Conservation (phyloP, 306 rosid species). For the Prunus armeniaca region DNA sequence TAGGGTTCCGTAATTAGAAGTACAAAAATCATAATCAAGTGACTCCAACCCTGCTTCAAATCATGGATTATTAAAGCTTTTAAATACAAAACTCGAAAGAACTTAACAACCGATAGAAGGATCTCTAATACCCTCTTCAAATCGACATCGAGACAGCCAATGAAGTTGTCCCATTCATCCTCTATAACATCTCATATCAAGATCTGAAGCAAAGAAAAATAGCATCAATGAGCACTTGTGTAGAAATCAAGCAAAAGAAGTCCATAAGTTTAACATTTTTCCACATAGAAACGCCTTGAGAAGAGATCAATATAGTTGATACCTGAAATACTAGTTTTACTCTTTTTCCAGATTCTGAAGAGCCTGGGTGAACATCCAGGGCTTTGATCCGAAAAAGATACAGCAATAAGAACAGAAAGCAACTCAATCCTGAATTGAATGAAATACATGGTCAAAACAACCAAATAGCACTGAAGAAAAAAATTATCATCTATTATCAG, state of each 20-base stretch:
- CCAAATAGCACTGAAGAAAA: slow-evolving; percentile 7
- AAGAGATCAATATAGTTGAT: slow-evolving; percentile 15
- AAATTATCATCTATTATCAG: slow-evolving; percentile 11
- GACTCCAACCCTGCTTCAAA: neutral
- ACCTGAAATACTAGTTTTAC: slow-evolving; percentile 33
- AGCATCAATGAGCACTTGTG: slow-evolving; percentile 19
- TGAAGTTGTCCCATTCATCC: slow-evolving; percentile 27
- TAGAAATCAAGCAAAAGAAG: neutral
- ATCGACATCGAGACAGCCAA: slow-evolving; percentile 21
- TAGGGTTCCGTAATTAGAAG: neutral
- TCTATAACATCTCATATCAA: slow-evolving; percentile 21
- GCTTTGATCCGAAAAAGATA: slow-evolving; percentile 44
- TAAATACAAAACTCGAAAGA: neutral
- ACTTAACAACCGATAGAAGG: neutral
- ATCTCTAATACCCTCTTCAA: slow-evolving; percentile 24
- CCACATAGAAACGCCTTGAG: neutral
- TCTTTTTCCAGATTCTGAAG: slow-evolving; percentile 26
- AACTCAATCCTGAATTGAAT: slow-evolving; percentile 41
- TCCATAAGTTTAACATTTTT: neutral
- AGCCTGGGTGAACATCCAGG: slow-evolving; percentile 35
- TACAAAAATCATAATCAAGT: neutral
- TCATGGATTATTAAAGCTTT: neutral
- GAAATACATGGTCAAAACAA: slow-evolving; percentile 40
- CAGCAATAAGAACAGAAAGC: slow-evolving; percentile 45
- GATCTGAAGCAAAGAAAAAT: slow-evolving; percentile 30